Base-by-base conservation (phyloP, 495 filamentous ascomycete species). In the Penicilliopsis zonata region DNA sequence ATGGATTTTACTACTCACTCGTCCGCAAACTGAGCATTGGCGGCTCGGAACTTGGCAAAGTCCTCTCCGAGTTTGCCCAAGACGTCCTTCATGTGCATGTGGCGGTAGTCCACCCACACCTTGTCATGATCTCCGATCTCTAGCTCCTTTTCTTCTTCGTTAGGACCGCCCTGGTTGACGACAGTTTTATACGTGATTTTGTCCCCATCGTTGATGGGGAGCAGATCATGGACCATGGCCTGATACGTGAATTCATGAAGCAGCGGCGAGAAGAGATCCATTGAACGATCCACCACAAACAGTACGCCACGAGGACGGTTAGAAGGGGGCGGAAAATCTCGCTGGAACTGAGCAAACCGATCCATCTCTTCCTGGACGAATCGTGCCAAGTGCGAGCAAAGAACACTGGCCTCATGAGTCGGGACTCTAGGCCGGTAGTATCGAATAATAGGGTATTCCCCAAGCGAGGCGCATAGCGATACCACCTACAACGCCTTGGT, bases 241-340 rank as follows among this genome's bases (percentile, higher is more conserved):
- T 96, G 90, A 50, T 95, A 98, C 7, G 92, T 96, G 47, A 98
- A 96, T 46, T 98, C 90, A 54, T 98, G 90, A 7, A 96, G 34
- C 7, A 95, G 48, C 4, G 90, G 92, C 12, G 90, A 72, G 49
- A 78, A 74, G 1, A 95, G 46, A 50, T 98, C 90, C 78, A 96
- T 85, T 8, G 86, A 82, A 34, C 90, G 72, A 59, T 98, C 90
- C 1, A 83, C 80, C 31, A 98, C 80, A 41, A 93, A 64, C 2
- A 98, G 67, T 5, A 86, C 72, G 9, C 84, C 87, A 31, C 81
- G 76, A 10, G 88, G 92, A 28, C 88, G 69, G 18, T 75, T 69
- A n/a, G 76, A 74, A 16, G 61, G 80, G 3, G 86, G 81, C 9
- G 88, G 86, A 34, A 94, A 95, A 45, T 86, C 76, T 17, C 70